A percentile compares a stretch with the other conserved stretches of the same genome.
Conservation (phyloP, 2,329 filamentous ascomycete species). For the Xylaria multiplex region DNA sequence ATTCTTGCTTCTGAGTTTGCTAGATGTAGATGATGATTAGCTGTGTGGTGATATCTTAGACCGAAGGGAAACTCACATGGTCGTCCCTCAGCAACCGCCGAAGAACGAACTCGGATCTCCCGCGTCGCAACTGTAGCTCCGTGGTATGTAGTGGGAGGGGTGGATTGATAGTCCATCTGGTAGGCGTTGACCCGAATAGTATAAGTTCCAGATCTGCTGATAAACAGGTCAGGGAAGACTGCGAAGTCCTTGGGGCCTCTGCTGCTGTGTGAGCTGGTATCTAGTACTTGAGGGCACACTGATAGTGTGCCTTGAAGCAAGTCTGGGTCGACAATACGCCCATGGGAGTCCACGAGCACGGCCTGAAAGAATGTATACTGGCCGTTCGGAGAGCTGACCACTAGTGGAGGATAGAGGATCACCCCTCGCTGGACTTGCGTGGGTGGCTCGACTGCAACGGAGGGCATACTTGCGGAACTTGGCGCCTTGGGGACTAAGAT, state of each 20-base stretch:
- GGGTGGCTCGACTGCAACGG: slow-evolving; percentile 43
- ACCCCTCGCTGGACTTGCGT: slow-evolving; percentile 40
- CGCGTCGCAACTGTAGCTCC: slow-evolving; percentile 33
- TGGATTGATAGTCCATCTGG: slow-evolving; percentile 41
- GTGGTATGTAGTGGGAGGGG: slow-evolving; percentile 29
- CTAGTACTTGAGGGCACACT: slow-evolving; percentile 33
- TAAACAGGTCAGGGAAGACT: slow-evolving; percentile 41
- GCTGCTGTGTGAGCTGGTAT: slow-evolving; percentile 34
- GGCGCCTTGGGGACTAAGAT: not conserved
- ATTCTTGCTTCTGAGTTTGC: slow-evolving; percentile 21
- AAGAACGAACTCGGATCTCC: slow-evolving; percentile 38
- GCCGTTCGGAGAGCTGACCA: slow-evolving; percentile 38
- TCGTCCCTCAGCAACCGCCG: slow-evolving; percentile 37
- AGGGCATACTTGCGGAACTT: slow-evolving; percentile 37
- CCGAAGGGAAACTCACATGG: slow-evolving; percentile 38
- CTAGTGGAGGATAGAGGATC: slow-evolving; percentile 44
- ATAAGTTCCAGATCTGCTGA: slow-evolving; percentile 41
- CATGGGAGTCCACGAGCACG: slow-evolving; percentile 41
- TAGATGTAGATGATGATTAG: slow-evolving; percentile 14
- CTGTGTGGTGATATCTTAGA: not conserved
- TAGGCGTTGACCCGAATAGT: slow-evolving; percentile 40
- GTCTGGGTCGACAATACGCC: slow-evolving; percentile 29
- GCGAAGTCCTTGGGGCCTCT: slow-evolving; percentile 35
- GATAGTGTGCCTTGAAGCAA: slow-evolving; percentile 40
- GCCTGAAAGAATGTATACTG: slow-evolving; percentile 42